Evolutionary conservation across 306 rosid genomes (phyloP), one percentile per base, ranked within the genome.

Genomic region (Cucurbita pepo): DNA sequence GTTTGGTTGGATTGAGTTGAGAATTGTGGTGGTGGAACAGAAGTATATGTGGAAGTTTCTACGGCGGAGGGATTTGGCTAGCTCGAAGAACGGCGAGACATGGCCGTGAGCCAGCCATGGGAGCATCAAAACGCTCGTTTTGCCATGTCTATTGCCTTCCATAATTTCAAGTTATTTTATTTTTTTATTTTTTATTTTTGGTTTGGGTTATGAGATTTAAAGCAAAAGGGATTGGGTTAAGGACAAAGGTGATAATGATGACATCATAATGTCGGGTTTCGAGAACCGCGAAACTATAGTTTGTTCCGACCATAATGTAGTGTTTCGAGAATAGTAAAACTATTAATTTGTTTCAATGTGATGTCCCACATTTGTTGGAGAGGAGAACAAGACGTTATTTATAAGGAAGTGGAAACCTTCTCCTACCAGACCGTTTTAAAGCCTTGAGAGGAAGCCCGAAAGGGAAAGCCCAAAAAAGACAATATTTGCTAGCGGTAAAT

Each of bases 81-180:
- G 81, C 81, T 81, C 81, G 13, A 75, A 40, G 72, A 52, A 81
- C 1, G 85, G 85, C 2, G 82, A 81, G 25, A 78, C 73, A 70
- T 78, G 85, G 50, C 84, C 84, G 5, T 81, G 81, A 53, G 84
- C 84, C 30, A 77, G 22, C 81, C 84, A 81, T 60, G 81, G 85
- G 5, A 75, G 64, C 79, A 78, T 77, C 12, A 77, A 53, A 36
- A 81, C 38, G 45, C 56, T 56, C 18, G 34, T 56, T 30, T 52
- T 73, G 22, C 37, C 56, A 44, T 12, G 25, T 44, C 36, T 41
- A 2, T 15, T 0, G 22, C 1, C 56, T 56, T 30, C 41, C 64
- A 16, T 21, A 11, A 56, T 57, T 22, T 56, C 1, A 15, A 4
- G 11, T n/a, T 4, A 25, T 14, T 48, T 1, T 0, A 16, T 1